phyloP scores from a whole-genome alignment of 371 early-diverging fungal genomes.

The Mucor sp. region DNA sequence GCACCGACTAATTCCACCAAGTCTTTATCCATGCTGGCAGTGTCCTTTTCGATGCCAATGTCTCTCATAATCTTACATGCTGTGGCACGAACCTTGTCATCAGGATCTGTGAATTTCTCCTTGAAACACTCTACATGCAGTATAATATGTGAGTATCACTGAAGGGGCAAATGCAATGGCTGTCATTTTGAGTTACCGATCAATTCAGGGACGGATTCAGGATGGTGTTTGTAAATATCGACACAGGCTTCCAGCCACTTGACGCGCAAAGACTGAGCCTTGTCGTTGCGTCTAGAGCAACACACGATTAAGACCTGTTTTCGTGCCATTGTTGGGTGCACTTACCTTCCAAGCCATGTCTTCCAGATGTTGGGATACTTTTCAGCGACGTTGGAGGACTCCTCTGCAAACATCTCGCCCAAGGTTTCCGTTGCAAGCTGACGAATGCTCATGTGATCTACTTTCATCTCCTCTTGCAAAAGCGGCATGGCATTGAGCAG shows the following conservation, averaged over 20 bases:
- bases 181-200: constrained; percentile 47
- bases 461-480: constrained; percentile 89
- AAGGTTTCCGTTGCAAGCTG: constrained; percentile 76
- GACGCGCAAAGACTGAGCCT: constrained; percentile 65
- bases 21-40: constrained; percentile 56
- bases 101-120: constrained; percentile 84
- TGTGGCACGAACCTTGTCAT: constrained; percentile 88
- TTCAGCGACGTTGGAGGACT: constrained; percentile 65
- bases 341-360: constrained; percentile 80
- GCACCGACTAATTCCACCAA: constrained; percentile 68
- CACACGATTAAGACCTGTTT: background rate
- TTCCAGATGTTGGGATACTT: constrained; percentile 87
- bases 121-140: constrained; percentile 53
- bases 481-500: constrained; percentile 92
- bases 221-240: constrained; percentile 68
- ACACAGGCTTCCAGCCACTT: constrained; percentile 75
- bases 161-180: background rate
- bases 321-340: background rate
- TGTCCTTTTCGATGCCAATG: constrained; percentile 55
- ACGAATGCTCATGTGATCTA: constrained; percentile 79
- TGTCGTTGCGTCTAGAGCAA: constrained; percentile 74
- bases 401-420: constrained; percentile 86
- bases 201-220: constrained; percentile 68
- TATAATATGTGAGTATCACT: background rate
- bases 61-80: constrained; percentile 71